phyloP scores from a whole-genome alignment of 306 rosid genomes.

The Boehmeria nivea region DNA sequence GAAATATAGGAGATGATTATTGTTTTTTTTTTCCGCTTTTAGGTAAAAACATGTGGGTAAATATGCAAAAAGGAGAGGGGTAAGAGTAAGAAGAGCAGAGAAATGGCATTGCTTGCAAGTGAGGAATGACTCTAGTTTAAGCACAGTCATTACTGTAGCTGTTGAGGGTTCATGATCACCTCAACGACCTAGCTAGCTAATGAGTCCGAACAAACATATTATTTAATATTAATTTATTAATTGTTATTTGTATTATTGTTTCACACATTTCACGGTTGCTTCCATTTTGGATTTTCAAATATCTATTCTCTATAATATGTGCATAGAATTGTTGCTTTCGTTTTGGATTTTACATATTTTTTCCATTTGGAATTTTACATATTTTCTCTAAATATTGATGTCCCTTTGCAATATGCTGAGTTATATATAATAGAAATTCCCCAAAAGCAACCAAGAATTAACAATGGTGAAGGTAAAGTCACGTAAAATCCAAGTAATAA shows the following conservation, averaged over 20 bases:
- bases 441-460: neutral
- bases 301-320: neutral
- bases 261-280: constrained; percentile 7
- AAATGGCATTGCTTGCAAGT: constrained; percentile 41
- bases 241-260: neutral
- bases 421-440: too few relatives aligned
- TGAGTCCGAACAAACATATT: neutral
- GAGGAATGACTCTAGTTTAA: constrained; percentile 10
- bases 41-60: constrained; percentile 2
- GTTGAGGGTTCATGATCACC: constrained; percentile 30
- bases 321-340: neutral
- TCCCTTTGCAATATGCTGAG: too few relatives aligned
- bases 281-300: neutral
- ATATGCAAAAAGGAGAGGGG: neutral
- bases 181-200: constrained; percentile 1
- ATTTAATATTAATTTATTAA: neutral
- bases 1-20: too few relatives aligned
- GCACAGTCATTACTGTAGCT: constrained; percentile 27
- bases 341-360: too few relatives aligned
- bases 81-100: neutral
- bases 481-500: neutral
- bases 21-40: too few relatives aligned
- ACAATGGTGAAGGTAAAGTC: neutral
- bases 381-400: neutral
- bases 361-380: too few relatives aligned